Evolutionary conservation across 1,284 basidiomycete genomes (phyloP).

Genomic region (Ganoderma sinense): DNA sequence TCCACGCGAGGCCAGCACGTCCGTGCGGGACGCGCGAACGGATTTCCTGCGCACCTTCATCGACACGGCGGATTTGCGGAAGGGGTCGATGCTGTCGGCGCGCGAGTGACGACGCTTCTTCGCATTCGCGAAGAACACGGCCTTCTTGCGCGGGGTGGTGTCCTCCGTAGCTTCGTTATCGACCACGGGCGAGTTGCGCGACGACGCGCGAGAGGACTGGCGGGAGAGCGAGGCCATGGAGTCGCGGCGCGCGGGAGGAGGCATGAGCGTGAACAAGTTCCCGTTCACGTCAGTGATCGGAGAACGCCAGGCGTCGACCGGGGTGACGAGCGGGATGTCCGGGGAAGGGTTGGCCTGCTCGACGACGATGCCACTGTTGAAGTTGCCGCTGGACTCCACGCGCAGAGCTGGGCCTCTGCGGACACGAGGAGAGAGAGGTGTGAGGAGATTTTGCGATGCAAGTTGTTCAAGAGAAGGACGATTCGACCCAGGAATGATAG

Average conservation of each 20-base stretch:
- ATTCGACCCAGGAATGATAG: conserved; percentile 8
- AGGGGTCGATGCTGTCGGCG: conserved; percentile 31
- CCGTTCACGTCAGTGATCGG: neutral
- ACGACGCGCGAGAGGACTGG: conserved; percentile 28
- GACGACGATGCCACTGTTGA: conserved; percentile 15
- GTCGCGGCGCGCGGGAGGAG: conserved; percentile 22
- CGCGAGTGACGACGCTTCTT: conserved; percentile 30
- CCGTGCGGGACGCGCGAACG: conserved; percentile 10
- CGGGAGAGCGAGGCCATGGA: conserved; percentile 29
- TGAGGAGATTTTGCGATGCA: neutral
- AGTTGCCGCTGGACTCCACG: neutral
- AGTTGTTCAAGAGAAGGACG: conserved; percentile 18
- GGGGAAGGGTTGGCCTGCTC: conserved; percentile 23
- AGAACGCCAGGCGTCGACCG: conserved; percentile 21
- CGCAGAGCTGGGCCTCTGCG: neutral
- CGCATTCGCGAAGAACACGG: neutral
- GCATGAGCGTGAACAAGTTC: conserved; percentile 11
- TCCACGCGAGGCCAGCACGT: conserved; percentile 4
- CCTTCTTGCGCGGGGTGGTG: conserved; percentile 15
- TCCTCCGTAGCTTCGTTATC: conserved; percentile 3
- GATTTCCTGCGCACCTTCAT: conserved; percentile 20
- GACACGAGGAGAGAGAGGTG: neutral
- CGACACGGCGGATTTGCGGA: conserved; percentile 24
- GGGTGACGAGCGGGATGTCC: conserved; percentile 26
- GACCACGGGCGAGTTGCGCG: conserved; percentile 24